phyloP scores from a whole-genome alignment of 139 green algal species.

The Eudorina sp. region DNA sequence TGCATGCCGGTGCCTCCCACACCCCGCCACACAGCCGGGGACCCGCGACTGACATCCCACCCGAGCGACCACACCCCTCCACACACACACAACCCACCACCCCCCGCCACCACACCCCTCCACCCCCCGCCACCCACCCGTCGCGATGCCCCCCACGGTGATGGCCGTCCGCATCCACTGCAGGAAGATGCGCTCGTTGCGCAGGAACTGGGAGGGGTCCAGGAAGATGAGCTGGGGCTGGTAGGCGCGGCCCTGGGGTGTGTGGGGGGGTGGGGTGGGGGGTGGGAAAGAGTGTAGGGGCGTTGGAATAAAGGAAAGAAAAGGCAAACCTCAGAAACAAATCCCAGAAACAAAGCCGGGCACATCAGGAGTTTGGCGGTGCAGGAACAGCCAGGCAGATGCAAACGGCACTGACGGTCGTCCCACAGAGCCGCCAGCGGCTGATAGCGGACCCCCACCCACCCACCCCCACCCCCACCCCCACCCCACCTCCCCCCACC shows the following conservation, averaged over 20 bases:
- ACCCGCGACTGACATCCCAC: neutral
- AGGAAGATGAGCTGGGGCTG: conserved; percentile 30
- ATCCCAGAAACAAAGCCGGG: no score
- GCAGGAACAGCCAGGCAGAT: no score
- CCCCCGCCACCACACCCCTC: neutral
- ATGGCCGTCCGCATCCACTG: conserved; percentile 49
- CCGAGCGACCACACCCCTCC: neutral
- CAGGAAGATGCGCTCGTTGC: conserved; percentile 57
- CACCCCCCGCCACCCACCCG: conserved; percentile 5
- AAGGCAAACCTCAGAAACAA: neutral
- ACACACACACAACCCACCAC: neutral
- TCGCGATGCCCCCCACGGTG: conserved; percentile 46
- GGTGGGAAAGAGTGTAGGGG: neutral
- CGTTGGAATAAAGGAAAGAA: neutral
- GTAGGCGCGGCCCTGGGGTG: conserved; percentile 34
- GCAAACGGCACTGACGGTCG: no score
- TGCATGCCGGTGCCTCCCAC: no score
- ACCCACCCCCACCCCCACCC: no score
- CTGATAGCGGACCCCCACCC: no score
- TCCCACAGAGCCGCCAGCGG: no score
- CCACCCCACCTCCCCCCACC: no score
- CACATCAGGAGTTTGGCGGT: no score
- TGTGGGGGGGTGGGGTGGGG: neutral
- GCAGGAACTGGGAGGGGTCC: conserved; percentile 48
- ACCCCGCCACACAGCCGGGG: no score